phyloP scores from a whole-genome alignment of 306 rosid genomes.

The Lupinus albus region DNA sequence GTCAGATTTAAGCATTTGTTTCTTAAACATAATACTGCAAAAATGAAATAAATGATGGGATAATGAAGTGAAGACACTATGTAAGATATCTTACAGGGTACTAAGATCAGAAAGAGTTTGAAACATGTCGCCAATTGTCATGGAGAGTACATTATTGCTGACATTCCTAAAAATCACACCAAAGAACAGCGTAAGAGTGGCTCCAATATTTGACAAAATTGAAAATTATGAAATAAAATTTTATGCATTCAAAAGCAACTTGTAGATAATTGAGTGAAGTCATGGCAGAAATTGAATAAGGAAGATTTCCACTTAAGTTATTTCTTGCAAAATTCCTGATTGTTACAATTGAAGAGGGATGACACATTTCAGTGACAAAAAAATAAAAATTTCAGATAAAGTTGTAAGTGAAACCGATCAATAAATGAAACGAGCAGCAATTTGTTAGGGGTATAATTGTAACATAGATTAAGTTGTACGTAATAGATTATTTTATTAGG shows the following conservation, averaged over 20 bases:
- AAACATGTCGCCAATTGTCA: constrained; percentile 68
- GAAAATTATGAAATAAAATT: constrained; percentile 13
- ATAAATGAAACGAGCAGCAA: no score
- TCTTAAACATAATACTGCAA: not conserved
- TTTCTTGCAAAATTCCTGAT: constrained; percentile 83
- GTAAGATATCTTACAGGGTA: constrained; percentile 69
- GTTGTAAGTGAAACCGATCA: constrained; percentile 22
- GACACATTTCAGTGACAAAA: constrained; percentile 20
- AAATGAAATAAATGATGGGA: constrained; percentile 31
- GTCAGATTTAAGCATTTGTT: not conserved
- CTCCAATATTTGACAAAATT: constrained; percentile 33
- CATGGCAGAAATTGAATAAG: constrained; percentile 85
- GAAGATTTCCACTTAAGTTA: constrained; percentile 85
- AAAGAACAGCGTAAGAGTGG: constrained; percentile 27
- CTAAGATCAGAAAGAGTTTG: constrained; percentile 56
- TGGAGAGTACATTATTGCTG: constrained; percentile 70
- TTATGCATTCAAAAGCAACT: constrained; percentile 48
- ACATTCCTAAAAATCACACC: constrained; percentile 62
- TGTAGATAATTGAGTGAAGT: constrained; percentile 70
- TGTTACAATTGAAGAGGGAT: constrained; percentile 16
- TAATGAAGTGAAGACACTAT: not conserved
- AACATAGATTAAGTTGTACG: no score
- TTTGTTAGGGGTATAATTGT: no score
- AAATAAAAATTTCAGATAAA: constrained; percentile 30
- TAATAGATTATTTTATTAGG: no score